phyloP scores from a whole-genome alignment of 805 yeast species.

The Pichia membranifaciens region DNA sequence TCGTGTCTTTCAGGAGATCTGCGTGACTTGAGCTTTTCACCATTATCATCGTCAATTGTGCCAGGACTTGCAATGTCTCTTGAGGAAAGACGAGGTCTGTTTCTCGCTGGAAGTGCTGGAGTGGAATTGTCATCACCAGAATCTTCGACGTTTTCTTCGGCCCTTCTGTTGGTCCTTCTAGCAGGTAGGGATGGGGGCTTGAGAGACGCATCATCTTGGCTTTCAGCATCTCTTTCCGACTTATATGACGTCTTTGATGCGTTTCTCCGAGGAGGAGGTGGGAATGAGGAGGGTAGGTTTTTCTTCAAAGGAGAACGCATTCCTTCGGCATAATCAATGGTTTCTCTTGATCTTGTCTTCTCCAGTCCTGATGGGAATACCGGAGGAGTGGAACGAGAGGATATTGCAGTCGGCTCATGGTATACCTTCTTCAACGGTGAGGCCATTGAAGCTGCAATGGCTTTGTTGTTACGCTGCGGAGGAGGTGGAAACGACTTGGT shows the following conservation, averaged over 20 bases:
- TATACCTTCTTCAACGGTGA: constrained; percentile 2
- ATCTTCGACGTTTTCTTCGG: not conserved
- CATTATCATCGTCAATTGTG: not conserved
- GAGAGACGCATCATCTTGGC: not conserved
- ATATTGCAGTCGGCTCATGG: not conserved
- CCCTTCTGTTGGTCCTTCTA: not conserved
- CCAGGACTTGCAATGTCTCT: not conserved
- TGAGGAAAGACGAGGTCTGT: not conserved
- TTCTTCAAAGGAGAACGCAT: constrained; percentile 12
- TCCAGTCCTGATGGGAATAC: not conserved
- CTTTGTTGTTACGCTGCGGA: constrained; percentile 7
- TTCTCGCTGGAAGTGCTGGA: constrained; percentile 9
- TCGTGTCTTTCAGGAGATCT: not conserved
- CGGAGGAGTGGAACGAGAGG: not conserved
- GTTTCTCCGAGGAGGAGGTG: constrained; percentile 5
- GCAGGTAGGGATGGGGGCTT: constrained; percentile 3
- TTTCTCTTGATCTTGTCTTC: constrained; percentile 1
- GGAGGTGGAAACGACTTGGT: constrained; percentile 7
- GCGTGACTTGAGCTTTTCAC: not conserved
- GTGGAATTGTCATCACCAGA: not conserved
- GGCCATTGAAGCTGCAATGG: not conserved
- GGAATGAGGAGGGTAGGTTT: not conserved
- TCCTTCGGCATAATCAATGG: constrained; percentile 12
- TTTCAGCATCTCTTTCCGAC: not conserved
- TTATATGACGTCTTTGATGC: not conserved